phyloP scores from a whole-genome alignment of 441 rosid genomes.

The Kokia cookei region DNA sequence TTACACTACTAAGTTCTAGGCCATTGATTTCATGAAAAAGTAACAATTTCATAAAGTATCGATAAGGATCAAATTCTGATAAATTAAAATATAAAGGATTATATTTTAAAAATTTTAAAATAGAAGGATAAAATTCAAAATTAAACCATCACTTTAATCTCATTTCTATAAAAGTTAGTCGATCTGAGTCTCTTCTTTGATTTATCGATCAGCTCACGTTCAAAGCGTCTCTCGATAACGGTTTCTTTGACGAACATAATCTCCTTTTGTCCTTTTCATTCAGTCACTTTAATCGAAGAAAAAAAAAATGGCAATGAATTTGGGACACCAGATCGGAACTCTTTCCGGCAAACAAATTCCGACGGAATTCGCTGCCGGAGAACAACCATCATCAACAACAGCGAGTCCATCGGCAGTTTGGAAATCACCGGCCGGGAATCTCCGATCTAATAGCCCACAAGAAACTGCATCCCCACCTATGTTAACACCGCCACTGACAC shows the following conservation, averaged over 20 bases:
- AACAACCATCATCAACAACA: background rate
- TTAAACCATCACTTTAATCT: too few relatives aligned
- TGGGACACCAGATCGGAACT: slow-evolving; percentile 65
- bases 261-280: background rate
- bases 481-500: slow-evolving; percentile 66
- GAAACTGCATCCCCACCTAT: slow-evolving; percentile 46
- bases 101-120: too few relatives aligned
- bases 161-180: background rate
- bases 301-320: slow-evolving; percentile 53
- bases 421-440: background rate
- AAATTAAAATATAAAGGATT: too few relatives aligned
- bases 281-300: background rate
- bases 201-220: background rate
- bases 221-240: background rate
- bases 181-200: background rate
- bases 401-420: background rate
- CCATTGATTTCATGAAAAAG: too few relatives aligned
- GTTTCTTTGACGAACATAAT: background rate
- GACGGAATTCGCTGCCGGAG: background rate
- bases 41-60: too few relatives aligned
- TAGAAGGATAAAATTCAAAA: too few relatives aligned
- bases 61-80: too few relatives aligned
- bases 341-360: slow-evolving; percentile 44
- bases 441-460: slow-evolving; percentile 27
- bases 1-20: too few relatives aligned